Percentiles rank a stretch among this genome's conserved stretches.
phyloP scores from a whole-genome alignment of 371 early-diverging fungal species.

The Circinella minor region DNA sequence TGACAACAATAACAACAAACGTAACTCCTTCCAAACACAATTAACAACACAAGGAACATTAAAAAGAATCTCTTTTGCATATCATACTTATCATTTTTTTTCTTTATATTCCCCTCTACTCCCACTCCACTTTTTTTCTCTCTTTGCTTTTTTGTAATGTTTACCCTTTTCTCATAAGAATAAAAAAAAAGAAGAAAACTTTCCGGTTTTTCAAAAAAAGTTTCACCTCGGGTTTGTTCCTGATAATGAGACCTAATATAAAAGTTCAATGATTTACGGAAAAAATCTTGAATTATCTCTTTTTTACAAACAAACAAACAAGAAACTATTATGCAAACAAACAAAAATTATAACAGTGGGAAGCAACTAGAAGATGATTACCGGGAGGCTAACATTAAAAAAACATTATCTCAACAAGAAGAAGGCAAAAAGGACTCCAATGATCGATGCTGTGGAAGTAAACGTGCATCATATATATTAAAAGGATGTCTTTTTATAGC shows the following conservation, averaged over 20 bases:
- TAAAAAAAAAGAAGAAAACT: neutral
- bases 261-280: neutral
- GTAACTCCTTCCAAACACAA: neutral
- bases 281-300: neutral
- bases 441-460: conserved; percentile 7
- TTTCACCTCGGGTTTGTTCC: neutral
- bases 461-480: conserved; percentile 4
- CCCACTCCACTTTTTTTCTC: neutral
- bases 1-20: no score
- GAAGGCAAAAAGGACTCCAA: conserved; percentile 55
- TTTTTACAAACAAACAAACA: conserved; percentile 11
- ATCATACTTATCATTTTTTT: conserved; percentile 2
- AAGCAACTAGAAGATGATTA: no score
- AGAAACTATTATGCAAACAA: conserved; percentile 9
- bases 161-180: neutral
- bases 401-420: neutral
- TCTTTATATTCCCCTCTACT: neutral
- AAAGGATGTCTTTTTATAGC: conserved; percentile 15
- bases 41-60: neutral
- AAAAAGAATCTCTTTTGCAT: conserved; percentile 1
- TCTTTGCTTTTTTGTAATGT: conserved; percentile 4
- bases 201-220: neutral
- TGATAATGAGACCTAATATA: neutral
- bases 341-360: neutral
- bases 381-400: neutral